phyloP scores from a whole-genome alignment of 2,329 filamentous ascomycete genomes.

The Exophiala xenobiotica region DNA sequence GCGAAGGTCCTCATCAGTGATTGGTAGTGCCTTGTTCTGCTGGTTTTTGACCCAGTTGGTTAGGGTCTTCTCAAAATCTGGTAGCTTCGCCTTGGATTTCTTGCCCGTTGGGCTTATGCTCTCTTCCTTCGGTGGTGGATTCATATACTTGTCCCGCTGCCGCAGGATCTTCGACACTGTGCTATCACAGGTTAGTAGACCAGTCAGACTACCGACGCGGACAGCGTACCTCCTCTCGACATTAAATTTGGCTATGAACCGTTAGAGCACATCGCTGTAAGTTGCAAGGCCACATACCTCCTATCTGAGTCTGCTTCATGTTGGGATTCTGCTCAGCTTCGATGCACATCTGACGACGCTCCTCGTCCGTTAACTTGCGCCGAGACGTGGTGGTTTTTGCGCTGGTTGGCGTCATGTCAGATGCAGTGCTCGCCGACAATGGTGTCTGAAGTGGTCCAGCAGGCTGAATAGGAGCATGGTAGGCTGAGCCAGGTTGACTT shows the following conservation, averaged over 20 bases:
- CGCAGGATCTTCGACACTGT: conserved; percentile 98
- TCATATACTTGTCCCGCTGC: conserved; percentile 91
- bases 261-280: conserved; percentile 35
- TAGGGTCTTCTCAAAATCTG: conserved; percentile 88
- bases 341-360: conserved; percentile 88
- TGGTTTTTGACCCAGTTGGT: conserved; percentile 83
- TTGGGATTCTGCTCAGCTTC: conserved; percentile 88
- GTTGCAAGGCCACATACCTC: conserved; percentile 57
- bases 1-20: conserved; percentile 29
- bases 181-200: conserved; percentile 50
- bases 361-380: conserved; percentile 86
- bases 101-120: conserved; percentile 72
- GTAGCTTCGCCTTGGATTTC: conserved; percentile 77
- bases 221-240: conserved; percentile 85
- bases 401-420: conserved; percentile 38
- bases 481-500: conserved; percentile 40
- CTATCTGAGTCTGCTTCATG: conserved; percentile 94
- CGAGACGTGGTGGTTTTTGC: conserved; percentile 58
- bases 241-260: conserved; percentile 71
- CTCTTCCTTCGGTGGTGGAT: conserved; percentile 60
- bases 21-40: conserved; percentile 64
- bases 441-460: conserved; percentile 53
- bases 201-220: conserved; percentile 4
- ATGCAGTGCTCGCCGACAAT: conserved; percentile 42
- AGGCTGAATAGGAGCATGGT: conserved; percentile 60